Percentiles rank a stretch among this genome's conserved stretches.
phyloP scores from a whole-genome alignment of 2,329 filamentous ascomycete species.

The Thyridium curvatum region DNA sequence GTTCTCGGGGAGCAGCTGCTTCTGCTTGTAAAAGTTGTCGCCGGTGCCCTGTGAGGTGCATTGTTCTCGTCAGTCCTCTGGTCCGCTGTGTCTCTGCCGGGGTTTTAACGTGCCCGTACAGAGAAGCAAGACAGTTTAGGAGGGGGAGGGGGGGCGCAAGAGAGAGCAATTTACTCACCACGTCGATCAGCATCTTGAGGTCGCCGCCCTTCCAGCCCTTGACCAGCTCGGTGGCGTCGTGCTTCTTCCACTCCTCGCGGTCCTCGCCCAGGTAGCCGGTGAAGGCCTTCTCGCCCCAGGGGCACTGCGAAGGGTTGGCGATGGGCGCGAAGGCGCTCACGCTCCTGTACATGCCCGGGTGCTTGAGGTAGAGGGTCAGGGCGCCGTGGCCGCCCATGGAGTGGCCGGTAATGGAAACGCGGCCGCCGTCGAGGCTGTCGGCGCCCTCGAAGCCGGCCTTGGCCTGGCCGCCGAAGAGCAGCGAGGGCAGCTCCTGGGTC shows the following conservation, averaged over 20 bases:
- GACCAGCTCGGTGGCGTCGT: slow-evolving; percentile 88
- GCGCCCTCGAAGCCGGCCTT: slow-evolving; percentile 44
- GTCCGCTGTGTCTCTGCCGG: slow-evolving; percentile 1
- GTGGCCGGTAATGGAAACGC: slow-evolving; percentile 85
- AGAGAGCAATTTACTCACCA: slow-evolving; percentile 46
- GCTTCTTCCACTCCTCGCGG: slow-evolving; percentile 72
- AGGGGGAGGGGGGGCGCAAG: background rate
- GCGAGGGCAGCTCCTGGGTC: slow-evolving; percentile 74
- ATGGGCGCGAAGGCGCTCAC: slow-evolving; percentile 91
- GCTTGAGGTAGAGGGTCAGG: slow-evolving; percentile 83
- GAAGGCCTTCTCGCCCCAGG: slow-evolving; percentile 97
- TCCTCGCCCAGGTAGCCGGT: slow-evolving; percentile 79
- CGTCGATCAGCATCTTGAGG: slow-evolving; percentile 79
- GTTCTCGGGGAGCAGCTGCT: slow-evolving; percentile 91
- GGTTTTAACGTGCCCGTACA: background rate
- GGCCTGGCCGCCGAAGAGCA: slow-evolving; percentile 55
- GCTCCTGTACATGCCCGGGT: slow-evolving; percentile 83
- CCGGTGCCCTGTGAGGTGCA: slow-evolving; percentile 80
- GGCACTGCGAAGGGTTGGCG: slow-evolving; percentile 74
- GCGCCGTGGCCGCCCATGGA: slow-evolving; percentile 98
- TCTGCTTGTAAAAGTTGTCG: slow-evolving; percentile 95
- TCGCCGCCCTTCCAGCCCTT: slow-evolving; percentile 59
- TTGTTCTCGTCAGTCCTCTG: background rate
- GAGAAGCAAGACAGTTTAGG: background rate
- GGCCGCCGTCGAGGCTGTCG: slow-evolving; percentile 56